A percentile compares a stretch with the other conserved stretches of the same genome.
phyloP scores from a whole-genome alignment of 2,329 filamentous ascomycete species.

The Aspergillus ochraceoroseus region DNA sequence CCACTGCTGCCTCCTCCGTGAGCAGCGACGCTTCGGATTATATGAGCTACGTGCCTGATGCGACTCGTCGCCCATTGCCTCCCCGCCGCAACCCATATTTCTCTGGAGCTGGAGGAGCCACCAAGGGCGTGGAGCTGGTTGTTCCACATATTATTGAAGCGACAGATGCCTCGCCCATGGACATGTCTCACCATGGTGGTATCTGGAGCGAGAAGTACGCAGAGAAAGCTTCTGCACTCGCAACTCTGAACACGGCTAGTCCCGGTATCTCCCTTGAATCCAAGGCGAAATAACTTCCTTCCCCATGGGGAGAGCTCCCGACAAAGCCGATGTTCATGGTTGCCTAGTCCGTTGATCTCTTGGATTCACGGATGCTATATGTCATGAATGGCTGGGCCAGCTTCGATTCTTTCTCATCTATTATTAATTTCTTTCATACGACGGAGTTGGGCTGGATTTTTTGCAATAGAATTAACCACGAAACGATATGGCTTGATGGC shows the following conservation, averaged over 20 bases:
- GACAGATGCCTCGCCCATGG: slow-evolving; percentile 17
- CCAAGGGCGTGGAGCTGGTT: slow-evolving; percentile 40
- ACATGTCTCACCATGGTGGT: slow-evolving; percentile 24
- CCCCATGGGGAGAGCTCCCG: too few relatives aligned
- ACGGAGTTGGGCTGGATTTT: slow-evolving; percentile 2
- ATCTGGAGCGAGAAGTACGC: slow-evolving; percentile 24
- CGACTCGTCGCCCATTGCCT: slow-evolving; percentile 35
- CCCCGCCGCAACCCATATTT: slow-evolving; percentile 41
- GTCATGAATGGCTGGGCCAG: not conserved
- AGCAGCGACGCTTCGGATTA: slow-evolving; percentile 36
- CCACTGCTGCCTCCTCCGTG: slow-evolving; percentile 38
- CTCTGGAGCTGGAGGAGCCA: slow-evolving; percentile 27
- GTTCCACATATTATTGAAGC: slow-evolving; percentile 35
- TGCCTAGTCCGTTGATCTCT: not conserved
- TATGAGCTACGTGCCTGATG: slow-evolving; percentile 27
- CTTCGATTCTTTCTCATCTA: not conserved
- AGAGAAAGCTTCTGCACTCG: slow-evolving; percentile 16
- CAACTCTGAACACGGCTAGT: slow-evolving; percentile 2
- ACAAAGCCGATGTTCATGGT: not conserved
- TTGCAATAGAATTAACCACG: slow-evolving; percentile 8
- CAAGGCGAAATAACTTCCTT: slow-evolving; percentile 3
- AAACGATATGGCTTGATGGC: slow-evolving; percentile 14
- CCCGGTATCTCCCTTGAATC: slow-evolving; percentile 4
- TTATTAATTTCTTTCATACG: not conserved
- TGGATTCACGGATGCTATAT: not conserved